Evolutionary conservation across 2,329 filamentous ascomycete genomes (phyloP).

Genomic region (Phaeoacremonium minimum): DNA sequence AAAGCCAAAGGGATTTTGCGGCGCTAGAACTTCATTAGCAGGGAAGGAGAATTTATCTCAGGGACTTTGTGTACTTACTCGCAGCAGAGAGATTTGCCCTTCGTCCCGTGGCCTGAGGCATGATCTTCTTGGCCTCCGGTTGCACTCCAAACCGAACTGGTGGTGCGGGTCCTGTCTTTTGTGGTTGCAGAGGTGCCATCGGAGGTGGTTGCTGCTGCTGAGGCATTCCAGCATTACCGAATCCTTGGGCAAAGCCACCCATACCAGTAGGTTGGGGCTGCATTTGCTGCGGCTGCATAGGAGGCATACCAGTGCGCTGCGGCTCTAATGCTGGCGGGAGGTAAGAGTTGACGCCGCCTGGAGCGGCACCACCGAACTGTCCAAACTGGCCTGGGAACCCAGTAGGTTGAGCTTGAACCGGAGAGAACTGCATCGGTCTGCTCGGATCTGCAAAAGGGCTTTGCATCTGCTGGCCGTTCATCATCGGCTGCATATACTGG

Average conservation of each 20-base stretch:
- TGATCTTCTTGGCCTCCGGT: constrained; percentile 68
- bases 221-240: constrained; percentile 31
- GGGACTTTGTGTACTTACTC: constrained; percentile 68
- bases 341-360: constrained; percentile 49
- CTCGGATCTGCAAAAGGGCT: constrained; percentile 34
- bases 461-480: constrained; percentile 31
- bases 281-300: constrained; percentile 25
- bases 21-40: constrained; percentile 28
- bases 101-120: constrained; percentile 81
- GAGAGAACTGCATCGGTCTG: constrained; percentile 34
- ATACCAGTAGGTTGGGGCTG: constrained; percentile 46
- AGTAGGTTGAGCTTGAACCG: constrained; percentile 59
- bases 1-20: constrained; percentile 51
- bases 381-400: constrained; percentile 46
- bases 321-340: constrained; percentile 58
- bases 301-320: constrained; percentile 49
- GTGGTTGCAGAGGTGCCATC: constrained; percentile 63
- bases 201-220: constrained; percentile 47
- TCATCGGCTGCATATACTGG: constrained; percentile 40
- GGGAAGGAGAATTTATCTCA: not conserved
- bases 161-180: constrained; percentile 82
- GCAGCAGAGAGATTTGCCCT: constrained; percentile 90
- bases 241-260: constrained; percentile 40
- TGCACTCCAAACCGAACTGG: constrained; percentile 84
- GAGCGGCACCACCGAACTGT: constrained; percentile 36